Base-by-base conservation (phyloP, 371 early-diverging fungal species). In the Actinomortierella wolfii region DNA sequence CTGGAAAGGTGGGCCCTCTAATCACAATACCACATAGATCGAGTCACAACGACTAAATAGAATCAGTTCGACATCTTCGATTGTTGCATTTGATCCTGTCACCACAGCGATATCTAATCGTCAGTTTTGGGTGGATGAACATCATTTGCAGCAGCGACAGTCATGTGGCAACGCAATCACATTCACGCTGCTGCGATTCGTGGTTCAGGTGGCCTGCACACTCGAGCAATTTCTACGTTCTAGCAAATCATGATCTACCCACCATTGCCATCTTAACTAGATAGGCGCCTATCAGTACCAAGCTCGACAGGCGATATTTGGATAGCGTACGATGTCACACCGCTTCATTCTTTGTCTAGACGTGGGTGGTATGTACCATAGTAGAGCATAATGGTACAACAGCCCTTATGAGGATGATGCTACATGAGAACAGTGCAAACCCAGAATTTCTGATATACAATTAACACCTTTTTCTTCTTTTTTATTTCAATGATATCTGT, bases 61-160 rank as follows among this genome's bases (percentile, higher is more conserved):
- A 28, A 91, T 82, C 70, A 92, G 82, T 61, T 87, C 86, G 8
- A 88, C 87, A 7, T 92, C 92, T 59, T 91, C 91, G 57, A 89
- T 91, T 29, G 92, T 90, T 6, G 91, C 90, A 64, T 92, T 91
- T 15, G 87, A 87, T 17, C 91, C 90, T 46, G 81, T 66, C 9
- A 89, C 88, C 79, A 95, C 84, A 25, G 94, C 89, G 25, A 95
- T 76, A 58, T 94, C 93, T 15, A 94, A 64, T 92, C 84, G 11
- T 94, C 92, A 39, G 82, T 83, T 49, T 84, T 86, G 44, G 90
- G 79, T 29, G 94, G 95, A 6, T 94, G 94, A 49, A 93, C 87
- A 68, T 98, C 98, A 67, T 97, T 97, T 20, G 94, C 95, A 51
- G 96, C 98, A 79, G 97, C 98, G 34, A 83, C 98, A 26, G 92